Percentiles rank a stretch among this genome's conserved stretches.
Evolutionary conservation across 331 rosid species (phyloP).

Genomic region (Rhamnella rubrinervis): DNA sequence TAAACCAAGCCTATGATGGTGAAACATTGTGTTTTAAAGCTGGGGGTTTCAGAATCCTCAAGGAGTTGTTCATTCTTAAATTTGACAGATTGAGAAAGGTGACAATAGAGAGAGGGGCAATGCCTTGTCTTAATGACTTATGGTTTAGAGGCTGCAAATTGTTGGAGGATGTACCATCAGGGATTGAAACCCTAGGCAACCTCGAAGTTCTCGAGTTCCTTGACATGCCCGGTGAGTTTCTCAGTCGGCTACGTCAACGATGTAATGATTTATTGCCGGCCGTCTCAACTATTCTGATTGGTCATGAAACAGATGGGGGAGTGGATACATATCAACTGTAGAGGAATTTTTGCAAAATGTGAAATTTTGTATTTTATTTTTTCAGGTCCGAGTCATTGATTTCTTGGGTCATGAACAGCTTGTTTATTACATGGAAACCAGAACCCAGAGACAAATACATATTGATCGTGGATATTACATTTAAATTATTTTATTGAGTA

Average conservation of each 20-base stretch:
- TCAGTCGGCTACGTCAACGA: background rate
- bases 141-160: slow-evolving; percentile 10
- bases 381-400: no score
- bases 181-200: slow-evolving; percentile 9
- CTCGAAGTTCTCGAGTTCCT: no score
- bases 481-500: no score
- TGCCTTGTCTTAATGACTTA: slow-evolving; percentile 10
- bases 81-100: slow-evolving; percentile 3
- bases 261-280: background rate
- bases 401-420: no score
- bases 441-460: no score
- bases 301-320: background rate
- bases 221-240: background rate
- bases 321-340: no score
- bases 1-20: slow-evolving; percentile 11
- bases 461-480: no score
- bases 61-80: background rate
- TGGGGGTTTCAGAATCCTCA: slow-evolving; percentile 16
- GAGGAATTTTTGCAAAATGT: no score
- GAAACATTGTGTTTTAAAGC: slow-evolving; percentile 20
- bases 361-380: no score
- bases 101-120: slow-evolving; percentile 11
- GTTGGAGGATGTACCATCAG: slow-evolving; percentile 24
- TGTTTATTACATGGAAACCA: no score
- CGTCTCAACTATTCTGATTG: background rate